phyloP scores from a whole-genome alignment of 2,329 filamentous ascomycete genomes.

The Penicillium concentricum region DNA sequence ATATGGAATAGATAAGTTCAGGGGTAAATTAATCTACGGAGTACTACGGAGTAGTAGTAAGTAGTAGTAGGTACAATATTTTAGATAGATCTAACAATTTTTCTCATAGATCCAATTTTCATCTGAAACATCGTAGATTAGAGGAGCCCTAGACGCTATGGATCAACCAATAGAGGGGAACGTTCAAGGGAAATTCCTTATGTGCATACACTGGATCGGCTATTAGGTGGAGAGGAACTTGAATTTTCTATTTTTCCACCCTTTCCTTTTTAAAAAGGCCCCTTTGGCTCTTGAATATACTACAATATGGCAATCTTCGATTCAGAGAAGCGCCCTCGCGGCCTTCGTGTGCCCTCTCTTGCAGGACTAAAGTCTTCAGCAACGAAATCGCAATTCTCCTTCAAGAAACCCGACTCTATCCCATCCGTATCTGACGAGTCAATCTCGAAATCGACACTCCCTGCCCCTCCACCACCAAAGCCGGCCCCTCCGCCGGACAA shows the following conservation, averaged over 20 bases:
- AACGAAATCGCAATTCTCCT: slow-evolving; percentile 26
- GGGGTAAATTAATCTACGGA: too few relatives aligned
- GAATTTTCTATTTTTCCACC: neutral
- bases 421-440: too few relatives aligned
- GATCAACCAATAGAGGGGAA: neutral
- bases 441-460: slow-evolving; percentile 1
- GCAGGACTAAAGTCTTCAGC: slow-evolving; percentile 28
- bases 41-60: too few relatives aligned
- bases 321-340: slow-evolving; percentile 35
- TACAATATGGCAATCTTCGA: slow-evolving; percentile 35
- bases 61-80: too few relatives aligned
- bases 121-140: neutral
- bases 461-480: slow-evolving; percentile 25
- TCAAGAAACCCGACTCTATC: slow-evolving; percentile 25
- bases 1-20: neutral
- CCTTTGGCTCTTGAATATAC: too few relatives aligned
- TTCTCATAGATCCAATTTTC: neutral
- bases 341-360: slow-evolving; percentile 35
- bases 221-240: neutral
- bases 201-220: neutral
- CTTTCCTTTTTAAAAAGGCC: neutral
- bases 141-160: neutral
- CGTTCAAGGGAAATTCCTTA: neutral
- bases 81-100: neutral
- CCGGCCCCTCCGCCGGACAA: slow-evolving; percentile 27